Base-by-base conservation (phyloP, 139 green algal genomes). In the Chlorokybus atmophyticus region DNA sequence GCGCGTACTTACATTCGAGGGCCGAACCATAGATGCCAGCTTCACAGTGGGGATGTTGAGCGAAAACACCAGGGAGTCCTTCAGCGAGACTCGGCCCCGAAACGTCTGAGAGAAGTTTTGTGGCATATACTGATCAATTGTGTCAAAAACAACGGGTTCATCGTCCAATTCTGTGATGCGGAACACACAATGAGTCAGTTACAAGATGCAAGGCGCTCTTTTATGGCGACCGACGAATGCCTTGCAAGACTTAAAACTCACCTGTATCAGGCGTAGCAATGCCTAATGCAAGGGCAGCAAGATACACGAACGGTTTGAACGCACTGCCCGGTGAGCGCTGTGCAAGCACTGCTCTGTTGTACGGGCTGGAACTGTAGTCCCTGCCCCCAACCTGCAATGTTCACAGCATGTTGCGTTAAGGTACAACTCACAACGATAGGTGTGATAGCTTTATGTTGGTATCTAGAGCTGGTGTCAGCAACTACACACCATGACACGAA, bases 41-140 rank as follows among this genome's bases (percentile, higher is more conserved):
- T 76, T 81, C 19, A 81, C 74, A 0, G 74, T 79, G 7, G 74
- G 74, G 4, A 81, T 35, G 66, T 81, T 81, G 31, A 81, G 55
- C 8, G 63, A 76, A 23, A 71, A 56, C 26, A 68, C 55, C 7
- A 81, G 66, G 5, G 41, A 32, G 21, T 80, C 30, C 50, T 62
- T 31, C 44, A 78, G 28, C 2, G 55, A 78, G 10, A 70, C 63
- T 26, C 53, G 24, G 6, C 63, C 63, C 4, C 57, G 31, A 32
- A 71, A 73, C 60, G 48, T 73, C 21, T 50, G 60, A 50, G 62
- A 40, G 50, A 73, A 73, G 32, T 73, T 73, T 32, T 73, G 64
- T 14, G 35, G 35, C 10, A 10, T 10, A 14, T 44, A 44, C 35
- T 44, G 35, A 14, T 44, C 35, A 10, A 44, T 14, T 44, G 35